phyloP scores from a whole-genome alignment of 805 yeast genomes.

The Priceomyces carsonii region DNA sequence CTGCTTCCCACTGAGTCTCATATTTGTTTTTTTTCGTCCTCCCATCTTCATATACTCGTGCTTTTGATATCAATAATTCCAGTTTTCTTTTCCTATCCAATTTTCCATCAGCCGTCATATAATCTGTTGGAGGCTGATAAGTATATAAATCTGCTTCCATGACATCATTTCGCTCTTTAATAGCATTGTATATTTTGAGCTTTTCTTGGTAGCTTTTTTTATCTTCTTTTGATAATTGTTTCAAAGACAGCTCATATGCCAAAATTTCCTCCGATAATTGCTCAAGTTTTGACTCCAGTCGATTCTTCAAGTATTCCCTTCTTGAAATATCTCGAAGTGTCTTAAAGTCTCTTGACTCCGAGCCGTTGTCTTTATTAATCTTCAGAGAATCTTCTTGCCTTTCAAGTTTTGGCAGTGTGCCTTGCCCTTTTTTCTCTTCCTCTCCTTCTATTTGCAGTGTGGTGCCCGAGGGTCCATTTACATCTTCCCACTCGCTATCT shows the following conservation, averaged over 20 bases:
- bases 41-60: constrained; percentile 18
- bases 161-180: constrained; percentile 22
- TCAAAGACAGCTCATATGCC: constrained; percentile 6
- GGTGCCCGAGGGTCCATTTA: neutral
- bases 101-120: constrained; percentile 50
- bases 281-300: constrained; percentile 19
- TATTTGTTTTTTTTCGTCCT: constrained; percentile 18
- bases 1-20: constrained; percentile 53
- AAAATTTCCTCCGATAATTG: constrained; percentile 18
- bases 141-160: constrained; percentile 5
- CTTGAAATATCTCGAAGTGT: constrained; percentile 17
- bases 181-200: constrained; percentile 14
- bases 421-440: constrained; percentile 1
- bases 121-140: constrained; percentile 60
- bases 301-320: constrained; percentile 18
- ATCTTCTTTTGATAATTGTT: constrained; percentile 11
- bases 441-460: neutral
- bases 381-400: neutral
- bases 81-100: constrained; percentile 57
- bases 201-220: constrained; percentile 19
- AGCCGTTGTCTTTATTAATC: neutral
- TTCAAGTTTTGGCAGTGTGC: no score
- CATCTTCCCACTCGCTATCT: constrained; percentile 18
- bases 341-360: constrained; percentile 6
- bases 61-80: constrained; percentile 41